Percentiles rank a stretch among this genome's conserved stretches.
These are phyloP conservation scores for Ceratocystis alfenasii DNA, from an alignment of 2,329 filamentous ascomycete genomes.

Conservation along the genomic window DNA sequence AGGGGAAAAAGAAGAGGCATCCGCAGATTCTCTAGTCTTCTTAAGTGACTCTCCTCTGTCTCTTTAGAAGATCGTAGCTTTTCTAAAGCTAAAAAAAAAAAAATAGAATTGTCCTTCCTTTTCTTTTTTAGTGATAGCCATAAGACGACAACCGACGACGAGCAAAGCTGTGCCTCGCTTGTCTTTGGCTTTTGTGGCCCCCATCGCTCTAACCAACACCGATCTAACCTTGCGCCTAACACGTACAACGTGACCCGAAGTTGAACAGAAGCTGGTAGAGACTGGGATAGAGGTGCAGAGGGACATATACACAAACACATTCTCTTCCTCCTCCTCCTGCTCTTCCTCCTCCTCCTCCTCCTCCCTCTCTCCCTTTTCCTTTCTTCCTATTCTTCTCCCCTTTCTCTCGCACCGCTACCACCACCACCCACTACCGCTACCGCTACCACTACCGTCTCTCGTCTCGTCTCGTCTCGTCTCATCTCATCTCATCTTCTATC, in stretches of 20 bases:
- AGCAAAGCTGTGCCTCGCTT: not conserved
- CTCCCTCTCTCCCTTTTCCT: not conserved
- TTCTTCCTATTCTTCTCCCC: not conserved
- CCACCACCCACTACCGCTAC: not conserved
- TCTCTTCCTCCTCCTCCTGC: no score
- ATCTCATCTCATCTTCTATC: slow-evolving; percentile 12
- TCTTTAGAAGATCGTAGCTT: not conserved
- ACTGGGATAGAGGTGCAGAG: not conserved
- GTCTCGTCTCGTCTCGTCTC: slow-evolving; percentile 4
- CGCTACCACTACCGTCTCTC: not conserved
- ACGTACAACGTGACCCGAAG: slow-evolving; percentile 4
- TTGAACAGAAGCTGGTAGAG: not conserved
- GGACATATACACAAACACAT: not conserved
- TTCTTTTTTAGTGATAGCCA: not conserved
- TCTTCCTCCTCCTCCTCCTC: no score
- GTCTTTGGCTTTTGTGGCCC: slow-evolving; percentile 1
- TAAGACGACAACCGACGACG: not conserved
- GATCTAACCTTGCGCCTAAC: not conserved
- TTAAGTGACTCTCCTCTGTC: not conserved
- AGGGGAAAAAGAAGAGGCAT: not conserved
- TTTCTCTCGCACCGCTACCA: not conserved
- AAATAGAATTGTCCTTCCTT: not conserved
- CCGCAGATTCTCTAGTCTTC: no score
- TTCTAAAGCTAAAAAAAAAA: not conserved
- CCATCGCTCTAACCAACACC: slow-evolving; percentile 1